Evolutionary conservation across 2,329 filamentous ascomycete species (phyloP).

Genomic region (Venturia pyrina): DNA sequence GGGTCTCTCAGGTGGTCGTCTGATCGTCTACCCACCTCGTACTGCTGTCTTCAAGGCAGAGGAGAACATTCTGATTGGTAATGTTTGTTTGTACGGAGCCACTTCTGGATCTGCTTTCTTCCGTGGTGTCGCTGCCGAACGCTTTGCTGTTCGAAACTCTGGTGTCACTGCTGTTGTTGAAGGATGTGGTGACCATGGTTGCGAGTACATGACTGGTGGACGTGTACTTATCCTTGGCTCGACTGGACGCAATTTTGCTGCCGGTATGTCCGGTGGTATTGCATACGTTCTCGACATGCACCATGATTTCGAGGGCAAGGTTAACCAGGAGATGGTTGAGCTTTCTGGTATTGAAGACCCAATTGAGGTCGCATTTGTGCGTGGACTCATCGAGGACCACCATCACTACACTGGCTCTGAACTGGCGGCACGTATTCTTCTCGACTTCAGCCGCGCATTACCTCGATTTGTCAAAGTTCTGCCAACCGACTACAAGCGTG

Average conservation of each 20-base stretch:
- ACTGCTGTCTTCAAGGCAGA: constrained; percentile 89
- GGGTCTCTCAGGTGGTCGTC: constrained; percentile 81
- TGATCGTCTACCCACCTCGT: constrained; percentile 89
- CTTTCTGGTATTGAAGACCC: constrained; percentile 75
- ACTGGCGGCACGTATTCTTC: constrained; percentile 78
- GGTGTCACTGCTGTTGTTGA: constrained; percentile 94
- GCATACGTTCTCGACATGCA: constrained; percentile 88
- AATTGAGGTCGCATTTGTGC: constrained; percentile 78
- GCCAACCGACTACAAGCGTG: constrained; percentile 92
- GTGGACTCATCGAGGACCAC: constrained; percentile 88
- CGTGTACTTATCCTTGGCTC: constrained; percentile 77
- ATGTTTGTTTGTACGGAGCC: constrained; percentile 90
- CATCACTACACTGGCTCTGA: constrained; percentile 97
- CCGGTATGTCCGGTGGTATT: constrained; percentile 97
- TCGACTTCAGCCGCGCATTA: constrained; percentile 91
- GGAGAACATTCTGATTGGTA: constrained; percentile 89
- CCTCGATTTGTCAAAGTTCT: constrained; percentile 88
- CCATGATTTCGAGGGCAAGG: constrained; percentile 81
- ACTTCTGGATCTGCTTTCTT: constrained; percentile 90
- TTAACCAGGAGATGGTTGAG: constrained; percentile 97
- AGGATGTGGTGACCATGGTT: constrained; percentile 90
- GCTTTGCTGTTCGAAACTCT: constrained; percentile 93
- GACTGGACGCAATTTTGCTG: constrained; percentile 93
- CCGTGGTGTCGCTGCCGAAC: constrained; percentile 91
- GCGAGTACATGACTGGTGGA: constrained; percentile 98